phyloP scores from a whole-genome alignment of 495 filamentous ascomycete species.

The Tuber magnatum region DNA sequence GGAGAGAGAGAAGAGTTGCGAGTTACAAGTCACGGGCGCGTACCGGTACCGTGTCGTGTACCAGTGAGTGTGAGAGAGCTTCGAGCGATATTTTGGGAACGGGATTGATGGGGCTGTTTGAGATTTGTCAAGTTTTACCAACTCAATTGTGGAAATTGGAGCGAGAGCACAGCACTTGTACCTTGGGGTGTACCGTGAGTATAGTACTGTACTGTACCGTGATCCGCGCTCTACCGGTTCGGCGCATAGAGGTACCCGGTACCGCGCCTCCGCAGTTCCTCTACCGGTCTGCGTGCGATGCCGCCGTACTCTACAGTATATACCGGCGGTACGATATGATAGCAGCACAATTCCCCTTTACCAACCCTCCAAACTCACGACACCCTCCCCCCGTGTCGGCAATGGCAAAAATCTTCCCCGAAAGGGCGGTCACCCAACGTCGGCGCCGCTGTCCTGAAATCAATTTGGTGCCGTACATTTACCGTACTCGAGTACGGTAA shows the following conservation, averaged over 20 bases:
- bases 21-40: not conserved
- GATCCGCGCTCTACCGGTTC: not conserved
- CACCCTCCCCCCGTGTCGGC: not conserved
- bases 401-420: not conserved
- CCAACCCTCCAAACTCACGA: not conserved
- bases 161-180: not conserved
- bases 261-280: not conserved
- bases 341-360: not conserved
- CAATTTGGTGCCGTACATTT: not conserved
- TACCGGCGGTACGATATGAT: too few relatives aligned
- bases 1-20: not conserved
- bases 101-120: not conserved
- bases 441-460: not conserved
- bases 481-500: not conserved
- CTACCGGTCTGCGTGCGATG: not conserved
- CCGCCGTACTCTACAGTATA: not conserved
- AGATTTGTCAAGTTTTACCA: too few relatives aligned
- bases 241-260: not conserved
- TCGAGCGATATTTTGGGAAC: not conserved
- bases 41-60: not conserved
- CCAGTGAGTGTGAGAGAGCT: not conserved
- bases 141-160: not conserved
- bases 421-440: not conserved
- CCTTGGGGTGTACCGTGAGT: too few relatives aligned
- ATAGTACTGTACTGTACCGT: too few relatives aligned